Base-by-base conservation (phyloP, 495 filamentous ascomycete genomes). In the Umbilicaria muhlenbergii region DNA sequence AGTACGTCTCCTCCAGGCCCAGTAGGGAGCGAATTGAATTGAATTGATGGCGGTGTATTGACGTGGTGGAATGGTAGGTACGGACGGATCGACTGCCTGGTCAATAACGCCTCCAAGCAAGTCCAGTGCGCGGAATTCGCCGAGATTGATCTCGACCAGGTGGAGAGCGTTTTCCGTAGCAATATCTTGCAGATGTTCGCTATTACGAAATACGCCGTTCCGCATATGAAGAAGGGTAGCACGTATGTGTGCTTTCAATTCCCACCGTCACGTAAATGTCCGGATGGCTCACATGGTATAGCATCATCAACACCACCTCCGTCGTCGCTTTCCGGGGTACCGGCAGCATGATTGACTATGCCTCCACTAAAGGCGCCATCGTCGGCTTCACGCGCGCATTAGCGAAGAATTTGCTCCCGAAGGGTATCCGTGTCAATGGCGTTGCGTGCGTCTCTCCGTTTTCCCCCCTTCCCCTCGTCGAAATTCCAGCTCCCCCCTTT, bases 181-280 rank as follows among this genome's bases (percentile, higher is more conserved):
- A 80, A 83, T 42, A 68, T 81, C 37, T 50, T 79, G 32, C 66
- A 70, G 49, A 75, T 80, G 65, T 73, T 81, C 50, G 71, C 75
- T 15, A 57, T 80, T 46, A 67, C 71, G 11, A 81, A 80, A 50
- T 78, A 62, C 47, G 66, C 73, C 3, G 47, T 80, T 15, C 67
- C 67, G 5, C 65, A 78, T 45, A 70, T 79, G 66, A 55, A 62
- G 37, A 65, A 63, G 39, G 74, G 73, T 10, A 67, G 61, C 19
- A 63, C 53, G 63, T 65, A 51, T 15, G 48, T 46, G 19, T 24
- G 13, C 3, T 13, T 14, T 33, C 10, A 18, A 18, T 36, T 5
- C n/a, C 31, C 24, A 3, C 36, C 14, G 24, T 7, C 11, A 18
- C 21, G 11, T 15, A 41, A 46, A 12, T 13, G 21, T 39, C 19